Base-by-base conservation (phyloP, 2,329 filamentous ascomycete genomes). In the Colletotrichum liaoningense region DNA sequence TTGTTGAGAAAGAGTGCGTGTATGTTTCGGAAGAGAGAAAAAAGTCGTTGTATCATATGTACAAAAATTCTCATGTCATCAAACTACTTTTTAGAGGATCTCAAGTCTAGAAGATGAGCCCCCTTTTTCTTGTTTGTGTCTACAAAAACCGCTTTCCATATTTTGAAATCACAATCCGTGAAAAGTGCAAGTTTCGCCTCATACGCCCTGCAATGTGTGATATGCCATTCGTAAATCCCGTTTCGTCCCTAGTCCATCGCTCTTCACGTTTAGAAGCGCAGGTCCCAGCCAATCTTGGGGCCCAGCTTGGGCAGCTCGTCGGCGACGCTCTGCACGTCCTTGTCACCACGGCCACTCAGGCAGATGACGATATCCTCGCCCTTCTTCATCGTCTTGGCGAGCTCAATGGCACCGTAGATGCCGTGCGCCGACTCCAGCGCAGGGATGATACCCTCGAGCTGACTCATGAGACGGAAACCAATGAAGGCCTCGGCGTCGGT, bases 301-400 rank as follows among this genome's bases (percentile, higher is more conserved):
- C 97, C 96, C 75, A 99, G 83, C 77, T 89, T 93, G 22, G 96
- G 96, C 80, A 99, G 85, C 85, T 97, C 95, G 80, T 99, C 97
- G 0, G 97, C 97, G 64, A 99, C 96, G 79, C 94, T 97, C 90
- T 99, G 95, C 72, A 99, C 97, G 81, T 99, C 97, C 91, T 99
- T 99, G 84, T 99, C 97, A 75, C 97, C 97, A 78, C 97, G 89
- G 9, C 97, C 97, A 80, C 94, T 97, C 49, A 99, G 83, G 84
- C 96, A 98, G 75, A 99, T 95, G 73, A 99, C 96, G 33, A 99
- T 86, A 80, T 98, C 95, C 85, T 98, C 86, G 65, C 90, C 95
- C 86, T 95, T 94, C 77, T 89, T 88, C 94, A 98, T 95, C 71
- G 92, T 94, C 91, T 97, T 98, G 74, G 96, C 96, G 72, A 98